Evolutionary conservation across 129 eudicot species (phyloP), one percentile per base, ranked within the genome.

Genomic region (Heracleum sosnowskyi): DNA sequence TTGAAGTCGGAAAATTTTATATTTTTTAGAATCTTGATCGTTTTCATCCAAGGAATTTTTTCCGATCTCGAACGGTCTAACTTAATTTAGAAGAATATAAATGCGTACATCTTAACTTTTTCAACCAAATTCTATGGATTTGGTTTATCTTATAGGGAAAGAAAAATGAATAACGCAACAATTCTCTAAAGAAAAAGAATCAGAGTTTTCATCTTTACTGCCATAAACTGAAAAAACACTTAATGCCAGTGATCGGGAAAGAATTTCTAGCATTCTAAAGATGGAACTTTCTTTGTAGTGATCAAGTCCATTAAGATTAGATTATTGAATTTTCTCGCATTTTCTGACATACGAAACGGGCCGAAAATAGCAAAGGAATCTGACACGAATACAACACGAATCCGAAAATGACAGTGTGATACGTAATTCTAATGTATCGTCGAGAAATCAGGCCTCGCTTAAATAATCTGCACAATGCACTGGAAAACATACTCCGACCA

Each of bases 401-500:
- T 57, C 33, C 1, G 66, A 57, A 57, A 57, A 57, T 2, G 66
- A n/a, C 3, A 55, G 26, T 24, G 1, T 55, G 2, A 7, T 53
- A 20, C 2, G 29, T 24, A 20, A 53, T 53, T 53, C 63, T 6
- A 53, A 6, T 24, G 63, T 22, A 22, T 88, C 5, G 96, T 93
- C 75, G 86, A 93, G 29, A 91, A 96, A 81, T 93, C 91, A 29
- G 87, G 55, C 28, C 89, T 44, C 47, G 0, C 16, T 44, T 11
- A 1, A 41, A 10, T 10, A 9, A 10, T 4, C 4, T 37, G 2
- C 40, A 37, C n/a, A n/a, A n/a, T n/a, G n/a, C n/a, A n/a, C n/a
- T n/a, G n/a, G n/a, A n/a, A n/a, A n/a, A n/a, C n/a, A n/a, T n/a
- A n/a, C n/a, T n/a, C n/a, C n/a, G n/a, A n/a, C n/a, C n/a, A 36